A percentile compares a stretch with the other conserved stretches of the same genome.
phyloP scores from a whole-genome alignment of 192 early-diverging fungal species.

The Coemansia asiatica region DNA sequence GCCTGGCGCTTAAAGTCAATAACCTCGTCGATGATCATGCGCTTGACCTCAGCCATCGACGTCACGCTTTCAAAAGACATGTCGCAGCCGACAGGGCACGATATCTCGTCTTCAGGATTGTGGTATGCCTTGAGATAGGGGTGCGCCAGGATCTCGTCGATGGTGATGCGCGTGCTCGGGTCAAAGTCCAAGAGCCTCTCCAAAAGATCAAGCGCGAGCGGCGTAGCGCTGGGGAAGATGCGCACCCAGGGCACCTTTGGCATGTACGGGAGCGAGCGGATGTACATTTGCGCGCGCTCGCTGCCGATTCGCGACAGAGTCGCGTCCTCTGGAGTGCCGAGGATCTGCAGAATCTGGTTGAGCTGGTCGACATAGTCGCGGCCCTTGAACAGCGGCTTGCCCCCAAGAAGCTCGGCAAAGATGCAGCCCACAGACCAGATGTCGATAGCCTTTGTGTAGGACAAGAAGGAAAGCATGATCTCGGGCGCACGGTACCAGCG shows the following conservation, averaged over 20 bases:
- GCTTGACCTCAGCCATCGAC: conserved; percentile 52
- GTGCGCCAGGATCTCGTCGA: conserved; percentile 89
- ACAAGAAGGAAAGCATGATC: conserved; percentile 96
- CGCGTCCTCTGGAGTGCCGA: conserved; percentile 94
- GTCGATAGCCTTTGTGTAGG: conserved; percentile 98
- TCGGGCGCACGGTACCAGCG: conserved; percentile 99
- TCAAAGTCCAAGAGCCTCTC: conserved; percentile 89
- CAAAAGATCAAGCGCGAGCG: conserved; percentile 80
- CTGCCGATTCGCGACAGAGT: conserved; percentile 85
- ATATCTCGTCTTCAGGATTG: conserved; percentile 79
- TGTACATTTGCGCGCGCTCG: conserved; percentile 94
- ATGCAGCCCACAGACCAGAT: conserved; percentile 99
- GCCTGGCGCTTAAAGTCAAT: conserved; percentile 71
- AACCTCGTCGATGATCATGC: conserved; percentile 79
- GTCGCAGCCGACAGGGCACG: conserved; percentile 42
- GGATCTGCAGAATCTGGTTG: conserved; percentile 92
- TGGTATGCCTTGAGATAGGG: conserved; percentile 93
- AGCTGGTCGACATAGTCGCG: conserved; percentile 98
- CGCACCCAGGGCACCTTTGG: conserved; percentile 82
- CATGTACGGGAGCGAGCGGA: conserved; percentile 86
- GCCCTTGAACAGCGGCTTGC: conserved; percentile 94
- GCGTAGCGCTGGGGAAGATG: conserved; percentile 83
- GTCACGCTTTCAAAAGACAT: conserved; percentile 49
- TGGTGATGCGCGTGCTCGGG: conserved; percentile 87
- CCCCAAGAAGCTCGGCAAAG: conserved; percentile 94